Conservation (phyloP, 2,329 filamentous ascomycete species). For the Monosporascus sp. region DNA sequence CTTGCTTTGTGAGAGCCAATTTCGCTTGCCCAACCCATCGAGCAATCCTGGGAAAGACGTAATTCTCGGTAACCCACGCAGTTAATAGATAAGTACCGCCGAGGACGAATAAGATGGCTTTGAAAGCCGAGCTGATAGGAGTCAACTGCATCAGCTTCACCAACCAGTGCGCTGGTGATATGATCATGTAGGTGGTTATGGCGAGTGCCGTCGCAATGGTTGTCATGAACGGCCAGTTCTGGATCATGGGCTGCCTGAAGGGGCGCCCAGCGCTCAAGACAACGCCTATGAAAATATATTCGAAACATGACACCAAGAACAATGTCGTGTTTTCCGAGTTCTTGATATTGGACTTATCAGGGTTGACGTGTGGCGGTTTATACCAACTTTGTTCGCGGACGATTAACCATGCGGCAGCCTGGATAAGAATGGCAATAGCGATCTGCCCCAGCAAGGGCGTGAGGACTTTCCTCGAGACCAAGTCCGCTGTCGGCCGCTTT, state of each 20-base stretch:
- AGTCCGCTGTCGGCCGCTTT: slow-evolving; percentile 85
- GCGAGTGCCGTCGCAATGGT: slow-evolving; percentile 66
- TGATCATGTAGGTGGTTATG: slow-evolving; percentile 74
- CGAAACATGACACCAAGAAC: slow-evolving; percentile 86
- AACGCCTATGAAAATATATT: slow-evolving; percentile 87
- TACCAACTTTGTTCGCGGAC: slow-evolving; percentile 84
- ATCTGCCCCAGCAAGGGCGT: slow-evolving; percentile 89
- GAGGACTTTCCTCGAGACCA: slow-evolving; percentile 89
- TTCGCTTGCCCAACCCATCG: slow-evolving; percentile 59
- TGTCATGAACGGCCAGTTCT: slow-evolving; percentile 80
- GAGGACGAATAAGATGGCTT: slow-evolving; percentile 63
- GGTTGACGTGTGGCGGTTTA: slow-evolving; percentile 70
- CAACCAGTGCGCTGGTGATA: slow-evolving; percentile 66
- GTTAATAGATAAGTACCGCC: slow-evolving; percentile 63
- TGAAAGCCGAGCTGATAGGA: slow-evolving; percentile 65
- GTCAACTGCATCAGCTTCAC: slow-evolving; percentile 80
- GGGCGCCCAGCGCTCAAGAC: slow-evolving; percentile 88
- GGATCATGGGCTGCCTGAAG: slow-evolving; percentile 72
- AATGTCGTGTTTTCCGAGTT: slow-evolving; percentile 93
- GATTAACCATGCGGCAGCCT: slow-evolving; percentile 65
- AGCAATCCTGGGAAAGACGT: slow-evolving; percentile 64
- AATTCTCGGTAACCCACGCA: slow-evolving; percentile 67
- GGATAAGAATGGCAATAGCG: slow-evolving; percentile 68
- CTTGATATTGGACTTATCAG: slow-evolving; percentile 74
- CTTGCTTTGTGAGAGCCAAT: slow-evolving; percentile 48